Base-by-base conservation (phyloP, 441 rosid genomes). In the Arabidopsis hybrid region DNA sequence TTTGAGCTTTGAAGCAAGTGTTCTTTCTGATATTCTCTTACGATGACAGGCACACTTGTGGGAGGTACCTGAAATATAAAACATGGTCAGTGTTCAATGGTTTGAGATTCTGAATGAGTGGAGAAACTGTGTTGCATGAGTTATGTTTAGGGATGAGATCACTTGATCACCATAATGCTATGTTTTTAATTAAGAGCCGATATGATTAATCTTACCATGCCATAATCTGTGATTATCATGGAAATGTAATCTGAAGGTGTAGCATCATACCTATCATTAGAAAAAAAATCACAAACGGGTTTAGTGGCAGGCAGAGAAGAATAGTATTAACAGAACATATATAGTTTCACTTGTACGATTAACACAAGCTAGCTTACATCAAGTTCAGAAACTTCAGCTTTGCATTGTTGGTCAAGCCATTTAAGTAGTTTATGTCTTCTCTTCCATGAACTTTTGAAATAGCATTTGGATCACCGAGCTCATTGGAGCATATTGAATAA, bases 31-130 rank as follows among this genome's bases (percentile, higher is more conserved):
- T 89, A 92, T 65, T 92, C 98, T 43, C 95, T 84, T 38, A 92
- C 99, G n/a, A 95, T 95, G 35, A 95, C 97, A 13, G 98, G 92
- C 69, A 95, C 95, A 8, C 97, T 92, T 49, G 99, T 89, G 8
- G 99, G 95, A 17, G 98, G 99, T 16, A 95, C 86, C 99, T 92
- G 74, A 60, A 21, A 11, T 26, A 31, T 9, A 35, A 43, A 40
- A 42, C 47, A 32, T 32, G 14, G 34, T 51, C 59, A 38, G 40
- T 51, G 34, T 60, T 52, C 2, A 5, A 39, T 71, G 55, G 13
- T 50, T 49, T 46, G 32, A 61, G 49, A 58, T 47, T 40, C 34
- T 10, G 34, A 18, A 67, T 3, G 7, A 29, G 43, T n/a, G 8
- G 17, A 18, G 49, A 46, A 69, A 21, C 52, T 21, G 17, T 39